These are phyloP conservation scores for Ampelocalamus luodianensis DNA, from an alignment of 176 grass and related monocot species.

Conservation along the genomic window DNA sequence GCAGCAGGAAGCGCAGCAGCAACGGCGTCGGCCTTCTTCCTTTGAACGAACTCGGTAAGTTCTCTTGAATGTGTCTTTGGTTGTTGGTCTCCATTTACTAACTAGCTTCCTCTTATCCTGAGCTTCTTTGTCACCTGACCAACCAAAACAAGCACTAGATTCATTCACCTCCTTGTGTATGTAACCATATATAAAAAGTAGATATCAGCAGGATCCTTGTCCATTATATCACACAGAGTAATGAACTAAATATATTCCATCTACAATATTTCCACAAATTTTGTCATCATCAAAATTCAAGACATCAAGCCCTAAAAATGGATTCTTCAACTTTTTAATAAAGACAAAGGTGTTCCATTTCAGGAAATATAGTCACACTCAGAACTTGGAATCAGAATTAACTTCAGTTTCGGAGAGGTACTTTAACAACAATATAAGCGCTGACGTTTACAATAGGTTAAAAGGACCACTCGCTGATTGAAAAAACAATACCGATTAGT, in stretches of 20 bases:
- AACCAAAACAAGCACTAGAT: constrained; percentile 5
- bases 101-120: constrained; percentile 67
- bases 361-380: neutral
- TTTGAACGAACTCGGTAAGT: constrained; percentile 86
- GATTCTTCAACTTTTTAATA: neutral
- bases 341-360: neutral
- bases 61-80: constrained; percentile 93
- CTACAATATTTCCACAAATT: constrained; percentile 7
- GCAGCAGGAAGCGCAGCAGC: no score
- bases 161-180: constrained; percentile 11
- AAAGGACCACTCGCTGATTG: neutral
- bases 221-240: constrained; percentile 25
- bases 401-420: neutral
- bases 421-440: neutral
- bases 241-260: neutral
- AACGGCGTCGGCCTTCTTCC: constrained; percentile 73
- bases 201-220: neutral
- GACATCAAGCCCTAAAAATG: no score
- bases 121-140: constrained; percentile 67
- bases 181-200: constrained; percentile 9
- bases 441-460: constrained; percentile 9
- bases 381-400: neutral
- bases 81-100: constrained; percentile 92
- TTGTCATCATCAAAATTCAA: no score
- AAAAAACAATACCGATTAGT: neutral